Conservation (phyloP, 768 basidiomycete genomes). For the Xerocomellus amylosporus region DNA sequence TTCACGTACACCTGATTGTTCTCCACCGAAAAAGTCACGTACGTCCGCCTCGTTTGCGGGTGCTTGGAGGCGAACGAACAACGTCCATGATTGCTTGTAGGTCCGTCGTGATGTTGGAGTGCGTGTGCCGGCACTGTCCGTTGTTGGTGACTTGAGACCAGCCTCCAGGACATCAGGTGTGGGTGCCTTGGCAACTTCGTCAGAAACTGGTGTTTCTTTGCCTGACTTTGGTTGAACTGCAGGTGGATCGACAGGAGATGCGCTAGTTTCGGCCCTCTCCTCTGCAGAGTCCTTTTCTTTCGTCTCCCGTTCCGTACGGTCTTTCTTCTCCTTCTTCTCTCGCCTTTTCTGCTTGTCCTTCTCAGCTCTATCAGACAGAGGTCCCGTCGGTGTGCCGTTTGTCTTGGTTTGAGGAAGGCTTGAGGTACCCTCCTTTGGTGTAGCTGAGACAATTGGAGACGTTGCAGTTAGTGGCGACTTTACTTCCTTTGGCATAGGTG, state of each 20-base stretch:
- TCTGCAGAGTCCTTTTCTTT: conserved; percentile 39
- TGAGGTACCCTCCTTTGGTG: conserved; percentile 37
- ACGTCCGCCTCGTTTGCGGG: conserved; percentile 61
- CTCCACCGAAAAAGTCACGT: conserved; percentile 73
- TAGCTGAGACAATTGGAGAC: conserved; percentile 32
- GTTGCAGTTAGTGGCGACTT: conserved; percentile 36
- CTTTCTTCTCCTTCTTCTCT: conserved; percentile 61
- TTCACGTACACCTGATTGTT: conserved; percentile 58
- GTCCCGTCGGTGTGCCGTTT: conserved; percentile 31
- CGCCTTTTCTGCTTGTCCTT: conserved; percentile 58
- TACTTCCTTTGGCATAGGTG: conserved; percentile 30
- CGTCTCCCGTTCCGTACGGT: conserved; percentile 44
- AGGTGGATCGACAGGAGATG: conserved; percentile 23
- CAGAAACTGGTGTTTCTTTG: conserved; percentile 38
- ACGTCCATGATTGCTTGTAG: conserved; percentile 75
- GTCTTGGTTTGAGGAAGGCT: conserved; percentile 32
- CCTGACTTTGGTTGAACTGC: conserved; percentile 34
- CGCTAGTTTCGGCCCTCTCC: conserved; percentile 31
- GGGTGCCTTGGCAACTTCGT: conserved; percentile 23
- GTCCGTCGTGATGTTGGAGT: conserved; percentile 69
- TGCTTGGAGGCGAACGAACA: conserved; percentile 69
- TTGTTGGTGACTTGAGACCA: conserved; percentile 53
- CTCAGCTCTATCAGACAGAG: conserved; percentile 49
- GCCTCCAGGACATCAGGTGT: conserved; percentile 26
- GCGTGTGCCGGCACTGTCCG: conserved; percentile 59